Percentiles rank a stretch among this genome's conserved stretches.
These are phyloP conservation scores for Solanum sitiens DNA, from an alignment of 257 asterid species.

Conservation along the genomic window DNA sequence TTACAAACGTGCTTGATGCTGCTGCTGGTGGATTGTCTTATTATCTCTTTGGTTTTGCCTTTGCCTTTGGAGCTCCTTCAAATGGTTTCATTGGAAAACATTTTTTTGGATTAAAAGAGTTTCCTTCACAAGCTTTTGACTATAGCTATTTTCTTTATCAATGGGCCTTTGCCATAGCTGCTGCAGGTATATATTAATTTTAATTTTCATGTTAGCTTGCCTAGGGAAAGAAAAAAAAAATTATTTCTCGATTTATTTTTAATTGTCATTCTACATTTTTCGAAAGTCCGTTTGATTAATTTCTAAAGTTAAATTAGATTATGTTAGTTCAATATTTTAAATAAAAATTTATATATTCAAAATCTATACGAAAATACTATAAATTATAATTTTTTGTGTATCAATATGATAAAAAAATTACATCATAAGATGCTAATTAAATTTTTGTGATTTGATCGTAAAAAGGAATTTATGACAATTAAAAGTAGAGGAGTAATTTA, in stretches of 20 bases:
- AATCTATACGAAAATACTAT: too few relatives aligned
- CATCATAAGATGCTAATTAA: too few relatives aligned
- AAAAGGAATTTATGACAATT: neutral
- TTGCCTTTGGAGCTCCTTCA: conserved; percentile 76
- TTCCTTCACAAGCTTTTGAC: conserved; percentile 39
- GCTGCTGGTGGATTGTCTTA: conserved; percentile 90
- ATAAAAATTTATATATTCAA: too few relatives aligned
- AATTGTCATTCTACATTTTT: too few relatives aligned
- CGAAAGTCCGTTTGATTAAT: too few relatives aligned
- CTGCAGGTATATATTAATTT: conserved; percentile 42
- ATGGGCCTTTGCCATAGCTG: conserved; percentile 95
- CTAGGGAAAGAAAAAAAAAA: neutral
- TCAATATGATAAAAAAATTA: neutral
- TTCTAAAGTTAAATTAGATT: too few relatives aligned
- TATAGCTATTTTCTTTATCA: conserved; percentile 64
- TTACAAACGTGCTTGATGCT: conserved; percentile 91
- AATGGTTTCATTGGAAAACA: conserved; percentile 84
- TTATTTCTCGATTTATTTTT: too few relatives aligned
- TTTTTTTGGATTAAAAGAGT: conserved; percentile 49
- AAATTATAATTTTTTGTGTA: too few relatives aligned
- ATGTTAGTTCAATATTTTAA: too few relatives aligned
- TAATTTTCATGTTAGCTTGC: neutral
- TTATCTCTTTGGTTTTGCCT: conserved; percentile 81
- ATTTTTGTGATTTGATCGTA: too few relatives aligned
- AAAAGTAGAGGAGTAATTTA: too few relatives aligned